A percentile compares a stretch with the other conserved stretches of the same genome.
Conservation (phyloP, 1,139 yeast genomes). For the Debaryomycetaceae sp. region DNA sequence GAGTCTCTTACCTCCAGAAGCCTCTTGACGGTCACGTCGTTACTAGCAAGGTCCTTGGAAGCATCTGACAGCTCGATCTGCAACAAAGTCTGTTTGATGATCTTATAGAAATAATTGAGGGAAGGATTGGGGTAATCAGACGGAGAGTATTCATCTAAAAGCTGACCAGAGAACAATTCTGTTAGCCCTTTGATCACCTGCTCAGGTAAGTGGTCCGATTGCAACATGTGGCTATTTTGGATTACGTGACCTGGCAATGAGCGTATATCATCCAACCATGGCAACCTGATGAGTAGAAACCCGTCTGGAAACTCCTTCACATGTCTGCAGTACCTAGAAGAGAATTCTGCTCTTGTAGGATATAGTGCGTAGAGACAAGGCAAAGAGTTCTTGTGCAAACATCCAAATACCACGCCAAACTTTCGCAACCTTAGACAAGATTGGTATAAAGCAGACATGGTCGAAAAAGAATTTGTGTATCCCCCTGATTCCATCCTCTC, state of each 20-base stretch:
- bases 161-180: slow-evolving; percentile 12
- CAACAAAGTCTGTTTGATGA: slow-evolving; percentile 63
- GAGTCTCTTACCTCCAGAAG: slow-evolving; percentile 9
- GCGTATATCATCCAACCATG: slow-evolving; percentile 64
- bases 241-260: slow-evolving; percentile 34
- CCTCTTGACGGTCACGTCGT: slow-evolving; percentile 15
- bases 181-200: slow-evolving; percentile 15
- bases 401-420: slow-evolving; percentile 74
- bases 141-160: slow-evolving; percentile 46
- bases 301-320: slow-evolving; percentile 52
- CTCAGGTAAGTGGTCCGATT: slow-evolving; percentile 8
- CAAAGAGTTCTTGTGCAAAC: slow-evolving; percentile 47
- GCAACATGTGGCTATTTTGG: slow-evolving; percentile 7
- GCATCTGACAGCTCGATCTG: slow-evolving; percentile 50
- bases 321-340: slow-evolving; percentile 14
- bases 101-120: slow-evolving; percentile 61
- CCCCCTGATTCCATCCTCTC: slow-evolving; percentile 25
- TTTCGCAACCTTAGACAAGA: slow-evolving; percentile 50
- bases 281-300: slow-evolving; percentile 55
- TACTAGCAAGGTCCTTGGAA: slow-evolving; percentile 15
- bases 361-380: slow-evolving; percentile 62
- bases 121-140: slow-evolving; percentile 61
- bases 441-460: slow-evolving; percentile 66
- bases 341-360: slow-evolving; percentile 42
- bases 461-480: slow-evolving; percentile 58